phyloP scores from a whole-genome alignment of 345 rosid species.

The Limnanthes douglasii region DNA sequence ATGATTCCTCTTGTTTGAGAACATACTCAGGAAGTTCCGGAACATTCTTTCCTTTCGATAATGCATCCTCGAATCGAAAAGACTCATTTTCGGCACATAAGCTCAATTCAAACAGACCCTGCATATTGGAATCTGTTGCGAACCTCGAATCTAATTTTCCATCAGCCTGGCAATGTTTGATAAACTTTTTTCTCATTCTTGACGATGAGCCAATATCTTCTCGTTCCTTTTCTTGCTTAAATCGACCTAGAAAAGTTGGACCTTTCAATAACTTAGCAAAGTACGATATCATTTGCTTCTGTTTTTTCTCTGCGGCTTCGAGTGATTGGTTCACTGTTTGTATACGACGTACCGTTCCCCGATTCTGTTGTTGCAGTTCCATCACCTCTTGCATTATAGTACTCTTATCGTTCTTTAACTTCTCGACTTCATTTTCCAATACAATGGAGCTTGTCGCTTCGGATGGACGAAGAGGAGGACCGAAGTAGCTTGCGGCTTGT shows the following conservation, averaged over 20 bases:
- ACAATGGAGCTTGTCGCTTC: slow-evolving; percentile 27
- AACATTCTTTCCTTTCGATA: slow-evolving; percentile 15
- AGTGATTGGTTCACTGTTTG: slow-evolving; percentile 42
- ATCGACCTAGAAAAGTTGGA: slow-evolving; percentile 35
- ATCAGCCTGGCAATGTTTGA: slow-evolving; percentile 24
- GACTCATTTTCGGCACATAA: slow-evolving; percentile 13
- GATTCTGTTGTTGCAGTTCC: slow-evolving; percentile 44
- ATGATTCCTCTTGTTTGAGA: slow-evolving; percentile 36
- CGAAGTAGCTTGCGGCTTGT: slow-evolving; percentile 29
- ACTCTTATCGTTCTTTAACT: slow-evolving; percentile 43
- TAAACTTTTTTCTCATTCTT: slow-evolving; percentile 44
- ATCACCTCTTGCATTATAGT: slow-evolving; percentile 43
- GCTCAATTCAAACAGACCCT: slow-evolving; percentile 12
- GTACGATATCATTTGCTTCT: slow-evolving; percentile 64
- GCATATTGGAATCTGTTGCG: slow-evolving; percentile 18
- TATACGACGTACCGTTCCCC: slow-evolving; percentile 32
- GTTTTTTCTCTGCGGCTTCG: slow-evolving; percentile 54
- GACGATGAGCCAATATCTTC: slow-evolving; percentile 26
- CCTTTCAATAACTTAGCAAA: slow-evolving; percentile 59
- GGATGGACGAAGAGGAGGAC: slow-evolving; percentile 26
- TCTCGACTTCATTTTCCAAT: slow-evolving; percentile 42
- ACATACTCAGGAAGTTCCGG: slow-evolving; percentile 19
- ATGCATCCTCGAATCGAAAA: slow-evolving; percentile 22
- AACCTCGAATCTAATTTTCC: slow-evolving; percentile 18
- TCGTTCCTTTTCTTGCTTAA: slow-evolving; percentile 34